Evolutionary conservation across 192 early-diverging fungal genomes (phyloP).

Genomic region (Mortierella hygrophila): DNA sequence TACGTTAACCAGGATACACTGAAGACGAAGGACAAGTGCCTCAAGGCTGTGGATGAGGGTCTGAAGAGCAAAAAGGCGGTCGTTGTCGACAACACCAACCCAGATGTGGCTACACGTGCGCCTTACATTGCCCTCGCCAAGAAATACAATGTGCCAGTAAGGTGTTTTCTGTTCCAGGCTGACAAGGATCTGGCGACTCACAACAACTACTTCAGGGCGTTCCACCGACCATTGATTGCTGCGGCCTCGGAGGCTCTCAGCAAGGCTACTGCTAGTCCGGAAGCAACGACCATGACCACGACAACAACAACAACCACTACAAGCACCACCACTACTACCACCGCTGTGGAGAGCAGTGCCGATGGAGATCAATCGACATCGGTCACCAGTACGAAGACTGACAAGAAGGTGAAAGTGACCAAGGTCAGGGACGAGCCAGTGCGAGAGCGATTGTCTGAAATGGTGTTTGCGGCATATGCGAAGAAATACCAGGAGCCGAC

Average conservation of each 20-base stretch:
- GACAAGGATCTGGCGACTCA: constrained; percentile 73
- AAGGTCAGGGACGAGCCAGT: constrained; percentile 37
- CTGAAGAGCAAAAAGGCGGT: constrained; percentile 68
- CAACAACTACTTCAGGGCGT: constrained; percentile 82
- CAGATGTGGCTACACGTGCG: constrained; percentile 68
- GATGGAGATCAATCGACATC: neutral
- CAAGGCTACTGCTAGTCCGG: neutral
- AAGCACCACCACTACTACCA: neutral
- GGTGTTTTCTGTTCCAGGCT: constrained; percentile 75
- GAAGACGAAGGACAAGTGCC: constrained; percentile 83
- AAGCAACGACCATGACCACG: neutral
- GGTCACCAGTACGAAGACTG: neutral
- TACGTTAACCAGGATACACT: constrained; percentile 87
- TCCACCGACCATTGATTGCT: constrained; percentile 40
- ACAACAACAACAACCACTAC: constrained; percentile 2
- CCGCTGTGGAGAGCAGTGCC: neutral
- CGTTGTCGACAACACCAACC: constrained; percentile 92
- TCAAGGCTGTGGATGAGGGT: constrained; percentile 64
- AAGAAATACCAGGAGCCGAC: constrained; percentile 61
- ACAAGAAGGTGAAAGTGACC: constrained; percentile 15
- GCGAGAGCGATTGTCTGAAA: constrained; percentile 58
- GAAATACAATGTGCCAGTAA: constrained; percentile 64
- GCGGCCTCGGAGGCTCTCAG: constrained; percentile 10
- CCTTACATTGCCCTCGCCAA: constrained; percentile 77
- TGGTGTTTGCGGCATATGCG: constrained; percentile 68